These are phyloP conservation scores for Penicillium expansum DNA, from an alignment of 2,329 filamentous ascomycete genomes.

Conservation along the genomic window DNA sequence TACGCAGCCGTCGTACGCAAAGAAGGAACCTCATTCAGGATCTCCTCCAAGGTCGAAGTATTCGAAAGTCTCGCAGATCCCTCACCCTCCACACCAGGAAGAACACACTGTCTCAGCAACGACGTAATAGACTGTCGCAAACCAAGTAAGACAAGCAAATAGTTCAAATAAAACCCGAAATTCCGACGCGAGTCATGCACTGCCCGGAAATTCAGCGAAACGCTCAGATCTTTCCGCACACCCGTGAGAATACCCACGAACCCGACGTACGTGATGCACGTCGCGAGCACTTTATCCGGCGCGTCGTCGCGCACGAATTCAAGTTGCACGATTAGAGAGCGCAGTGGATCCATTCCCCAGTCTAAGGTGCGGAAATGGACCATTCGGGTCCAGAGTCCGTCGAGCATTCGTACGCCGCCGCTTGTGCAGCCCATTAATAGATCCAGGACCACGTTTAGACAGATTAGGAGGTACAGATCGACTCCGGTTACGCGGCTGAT, in stretches of 20 bases:
- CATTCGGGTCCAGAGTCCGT: slow-evolving; percentile 25
- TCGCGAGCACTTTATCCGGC: slow-evolving; percentile 42
- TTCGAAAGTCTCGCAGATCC: background rate
- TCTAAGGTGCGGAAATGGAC: slow-evolving; percentile 49
- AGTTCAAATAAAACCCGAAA: slow-evolving; percentile 48
- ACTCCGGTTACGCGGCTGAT: slow-evolving; percentile 54
- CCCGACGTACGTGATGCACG: slow-evolving; percentile 50
- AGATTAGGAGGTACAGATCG: slow-evolving; percentile 59
- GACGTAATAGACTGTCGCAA: slow-evolving; percentile 54
- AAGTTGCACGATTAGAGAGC: slow-evolving; percentile 52
- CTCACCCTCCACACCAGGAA: background rate
- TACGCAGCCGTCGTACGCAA: slow-evolving; percentile 56
- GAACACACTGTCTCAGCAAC: slow-evolving; percentile 42
- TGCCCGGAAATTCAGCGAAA: slow-evolving; percentile 54
- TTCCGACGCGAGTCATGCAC: slow-evolving; percentile 47
- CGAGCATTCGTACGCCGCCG: slow-evolving; percentile 42
- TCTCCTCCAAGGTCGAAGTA: slow-evolving; percentile 20
- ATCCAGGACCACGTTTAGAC: slow-evolving; percentile 63
- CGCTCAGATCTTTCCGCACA: slow-evolving; percentile 46
- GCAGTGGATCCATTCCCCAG: slow-evolving; percentile 54
- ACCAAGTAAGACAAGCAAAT: slow-evolving; percentile 55
- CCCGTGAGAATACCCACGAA: slow-evolving; percentile 53
- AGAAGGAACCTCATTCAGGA: slow-evolving; percentile 36
- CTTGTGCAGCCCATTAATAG: slow-evolving; percentile 65
- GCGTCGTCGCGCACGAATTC: slow-evolving; percentile 46